Conservation (phyloP, 345 rosid species). For the Syzygium aqueum region DNA sequence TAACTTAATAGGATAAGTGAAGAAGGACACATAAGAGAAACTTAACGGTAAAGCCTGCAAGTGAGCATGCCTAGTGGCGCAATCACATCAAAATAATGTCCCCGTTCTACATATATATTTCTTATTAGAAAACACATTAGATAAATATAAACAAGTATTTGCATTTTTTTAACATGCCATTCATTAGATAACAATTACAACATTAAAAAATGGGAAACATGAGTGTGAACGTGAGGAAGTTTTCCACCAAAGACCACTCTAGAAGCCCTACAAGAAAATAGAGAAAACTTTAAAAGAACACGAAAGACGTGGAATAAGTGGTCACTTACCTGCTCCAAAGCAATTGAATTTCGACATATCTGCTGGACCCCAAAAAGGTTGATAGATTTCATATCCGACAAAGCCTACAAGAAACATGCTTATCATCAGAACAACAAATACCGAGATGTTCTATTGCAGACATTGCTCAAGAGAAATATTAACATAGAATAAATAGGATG, state of each 20-base stretch:
- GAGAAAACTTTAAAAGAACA: neutral
- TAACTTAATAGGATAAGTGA: neutral
- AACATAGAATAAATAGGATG: neutral
- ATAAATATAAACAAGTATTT: neutral
- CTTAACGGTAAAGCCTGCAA: neutral
- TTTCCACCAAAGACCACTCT: neutral
- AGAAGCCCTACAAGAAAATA: neutral
- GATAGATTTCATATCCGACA: constrained; percentile 71
- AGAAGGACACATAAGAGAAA: neutral
- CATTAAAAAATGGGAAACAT: neutral
- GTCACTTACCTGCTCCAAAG: constrained; percentile 81
- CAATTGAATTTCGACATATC: constrained; percentile 92
- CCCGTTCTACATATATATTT: neutral
- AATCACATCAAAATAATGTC: neutral
- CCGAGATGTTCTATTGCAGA: neutral
- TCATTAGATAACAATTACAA: neutral
- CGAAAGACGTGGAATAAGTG: neutral
- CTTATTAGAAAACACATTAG: neutral
- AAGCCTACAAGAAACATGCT: constrained; percentile 41
- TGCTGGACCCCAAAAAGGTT: constrained; percentile 99
- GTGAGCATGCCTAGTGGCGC: neutral
- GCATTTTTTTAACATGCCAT: neutral
- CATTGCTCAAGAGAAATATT: neutral
- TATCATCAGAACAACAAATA: neutral
- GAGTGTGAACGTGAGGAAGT: neutral